phyloP scores from a whole-genome alignment of 2,329 filamentous ascomycete genomes.

The Xylariaceae sp. region DNA sequence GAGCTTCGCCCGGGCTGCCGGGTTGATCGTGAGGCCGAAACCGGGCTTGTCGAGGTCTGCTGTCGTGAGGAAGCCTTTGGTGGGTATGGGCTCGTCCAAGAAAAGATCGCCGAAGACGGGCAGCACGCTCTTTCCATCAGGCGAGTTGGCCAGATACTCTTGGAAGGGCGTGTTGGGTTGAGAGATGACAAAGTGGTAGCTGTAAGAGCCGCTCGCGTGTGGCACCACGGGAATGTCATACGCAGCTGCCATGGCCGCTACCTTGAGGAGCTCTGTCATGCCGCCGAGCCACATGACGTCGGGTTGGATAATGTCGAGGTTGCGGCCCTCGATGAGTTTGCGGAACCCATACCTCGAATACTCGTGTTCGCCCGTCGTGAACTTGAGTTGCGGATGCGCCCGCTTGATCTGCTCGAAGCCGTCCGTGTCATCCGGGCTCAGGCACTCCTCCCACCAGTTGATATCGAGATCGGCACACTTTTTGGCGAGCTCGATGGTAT shows the following conservation, averaged over 20 bases:
- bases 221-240: slow-evolving; percentile 94
- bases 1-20: slow-evolving; percentile 62
- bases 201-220: slow-evolving; percentile 91
- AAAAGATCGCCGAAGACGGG: slow-evolving; percentile 93
- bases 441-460: slow-evolving; percentile 96
- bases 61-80: slow-evolving; percentile 73
- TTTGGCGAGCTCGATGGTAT: slow-evolving; percentile 87
- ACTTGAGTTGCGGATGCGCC: slow-evolving; percentile 84
- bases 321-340: slow-evolving; percentile 85
- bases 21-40: slow-evolving; percentile 84
- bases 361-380: slow-evolving; percentile 94
- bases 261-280: slow-evolving; percentile 84
- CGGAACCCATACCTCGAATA: slow-evolving; percentile 93
- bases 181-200: slow-evolving; percentile 92
- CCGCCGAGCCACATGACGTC: slow-evolving; percentile 98
- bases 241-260: slow-evolving; percentile 80
- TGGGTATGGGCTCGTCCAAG: slow-evolving; percentile 82
- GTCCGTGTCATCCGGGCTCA: slow-evolving; percentile 87
- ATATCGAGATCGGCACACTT: slow-evolving; percentile 78
- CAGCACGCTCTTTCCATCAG: slow-evolving; percentile 81
- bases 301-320: slow-evolving; percentile 89
- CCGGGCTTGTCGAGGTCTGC: slow-evolving; percentile 81
- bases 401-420: slow-evolving; percentile 86
- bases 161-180: slow-evolving; percentile 93
- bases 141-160: slow-evolving; percentile 89